Evolutionary conservation across 768 basidiomycete genomes (phyloP), one percentile per base, ranked within the genome.

Genomic region (Baorangia bicolor): DNA sequence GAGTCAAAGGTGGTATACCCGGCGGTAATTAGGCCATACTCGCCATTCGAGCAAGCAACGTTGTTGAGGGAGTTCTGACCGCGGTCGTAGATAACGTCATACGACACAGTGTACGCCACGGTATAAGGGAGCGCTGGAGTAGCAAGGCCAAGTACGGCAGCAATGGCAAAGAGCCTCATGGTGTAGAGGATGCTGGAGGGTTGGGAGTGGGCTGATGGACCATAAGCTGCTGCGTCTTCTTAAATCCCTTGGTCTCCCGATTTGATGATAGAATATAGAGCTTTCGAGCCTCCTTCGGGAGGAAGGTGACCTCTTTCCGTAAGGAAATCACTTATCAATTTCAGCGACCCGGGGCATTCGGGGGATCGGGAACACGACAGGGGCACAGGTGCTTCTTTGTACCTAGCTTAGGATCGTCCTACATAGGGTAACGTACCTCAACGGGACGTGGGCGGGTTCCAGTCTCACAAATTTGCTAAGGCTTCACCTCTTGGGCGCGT

Each of bases 71-170:
- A 78, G 25, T 63, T 63, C 10, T 47, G 41, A 3, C 55, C 53
- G 11, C 76, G 69, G 69, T 86, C 87, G 67, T 83, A 88, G 4
- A 68, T 50, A 18, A 69, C 40, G 71, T 86, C 83, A 62, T 73
- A 85, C 1, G 71, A 61, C 51, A 78, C 62, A 2, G 67, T 67
- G 20, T 64, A 68, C 9, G 31, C 35, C 10, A 0, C 12, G 18
- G 60, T 47, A 25, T 53, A 45, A 10, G 58, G 3, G 35, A 57
- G 21, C 10, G 28, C 53, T 13, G 42, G 53, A 23, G 49, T 23
- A 14, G 35, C 49, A 31, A 69, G 28, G 43, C 37, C 50, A 13
- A 65, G 55, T 6, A 40, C 31, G 30, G 52, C 28, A 33, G 44
- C 51, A 20, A 45, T 0, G 25, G 23, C 2, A 11, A 49, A 37